phyloP scores from a whole-genome alignment of 208 protist genomes.

The Leishmania lainsoni region DNA sequence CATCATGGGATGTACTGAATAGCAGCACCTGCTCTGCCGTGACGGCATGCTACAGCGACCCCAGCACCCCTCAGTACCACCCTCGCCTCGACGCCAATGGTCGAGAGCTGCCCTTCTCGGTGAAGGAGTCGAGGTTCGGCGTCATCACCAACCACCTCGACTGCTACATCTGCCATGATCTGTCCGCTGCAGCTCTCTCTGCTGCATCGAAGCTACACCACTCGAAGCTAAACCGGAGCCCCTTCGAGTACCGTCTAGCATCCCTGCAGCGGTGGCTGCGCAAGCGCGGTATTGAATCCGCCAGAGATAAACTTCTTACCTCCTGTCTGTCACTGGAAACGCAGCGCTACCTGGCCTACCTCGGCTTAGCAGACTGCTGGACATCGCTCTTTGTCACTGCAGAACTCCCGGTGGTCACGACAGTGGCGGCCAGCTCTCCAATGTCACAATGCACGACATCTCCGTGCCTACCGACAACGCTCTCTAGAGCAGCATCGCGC shows the following conservation, averaged over 20 bases:
- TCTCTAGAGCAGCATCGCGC: background rate
- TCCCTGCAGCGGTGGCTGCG: conserved; percentile 32
- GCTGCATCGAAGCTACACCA: conserved; percentile 2
- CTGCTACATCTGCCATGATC: conserved; percentile 22
- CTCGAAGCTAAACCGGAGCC: conserved; percentile 14
- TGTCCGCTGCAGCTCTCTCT: conserved; percentile 2
- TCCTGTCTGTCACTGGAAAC: conserved; percentile 18
- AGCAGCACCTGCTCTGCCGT: background rate
- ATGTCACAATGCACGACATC: background rate
- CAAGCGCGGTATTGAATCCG: conserved; percentile 23
- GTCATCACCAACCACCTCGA: conserved; percentile 18
- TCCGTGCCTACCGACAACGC: conserved; percentile 3
- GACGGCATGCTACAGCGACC: conserved; percentile 20
- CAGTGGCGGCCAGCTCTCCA: background rate
- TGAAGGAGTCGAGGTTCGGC: conserved; percentile 17
- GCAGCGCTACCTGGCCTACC: conserved; percentile 31
- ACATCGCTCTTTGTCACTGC: conserved; percentile 29
- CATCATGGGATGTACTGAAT: background rate
- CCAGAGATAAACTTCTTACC: conserved; percentile 13
- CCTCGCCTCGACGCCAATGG: conserved; percentile 12
- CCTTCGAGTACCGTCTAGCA: conserved; percentile 27
- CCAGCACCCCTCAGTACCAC: conserved; percentile 6
- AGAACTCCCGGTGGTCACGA: conserved; percentile 6
- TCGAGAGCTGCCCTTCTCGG: conserved; percentile 18
- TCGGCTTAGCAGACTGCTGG: conserved; percentile 30